Base-by-base conservation (phyloP, 2,329 filamentous ascomycete genomes). In the Colletotrichum spaethianum region DNA sequence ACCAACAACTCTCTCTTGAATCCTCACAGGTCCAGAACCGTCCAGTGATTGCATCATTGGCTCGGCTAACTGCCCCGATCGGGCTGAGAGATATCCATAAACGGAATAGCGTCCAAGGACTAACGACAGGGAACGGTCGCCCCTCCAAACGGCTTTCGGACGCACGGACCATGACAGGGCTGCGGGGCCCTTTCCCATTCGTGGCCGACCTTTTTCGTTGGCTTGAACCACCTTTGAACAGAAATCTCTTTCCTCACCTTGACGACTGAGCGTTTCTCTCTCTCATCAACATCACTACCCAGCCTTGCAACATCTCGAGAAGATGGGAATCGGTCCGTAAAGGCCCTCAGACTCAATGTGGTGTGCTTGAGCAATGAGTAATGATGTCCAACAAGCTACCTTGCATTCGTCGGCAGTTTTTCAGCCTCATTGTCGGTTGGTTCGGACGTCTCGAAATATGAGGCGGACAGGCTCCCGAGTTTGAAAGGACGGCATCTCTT, bases 191-290 rank as follows among this genome's bases (percentile, higher is more conserved):
- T 55, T 23, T 23, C 31, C 18, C 14, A 36, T 68, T 70, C 69
- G 69, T 72, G 33, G 64, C 69, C 69, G 46, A 63, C 69, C 65
- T 55, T 59, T 59, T 59, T 63, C 23, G 23, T 44, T 26, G 16
- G 11, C 56, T 36, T 46, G 12, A 55, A 46, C 31, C 26, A 36
- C 36, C 18, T 14, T 52, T 6, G 48, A 55, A 60, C 3, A n/a
- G 23, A 59, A 55, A 46, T n/a, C 38, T 65, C 48, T 57, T 52
- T 52, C 11, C n/a, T 16, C n/a, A 1, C 14, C 28, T 48, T 38
- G 3, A 18, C 33, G 23, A 6, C n/a, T 23, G 20, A n/a, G 2
- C 12, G 0, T 12, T 8, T 16, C 0, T 2, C 5, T 16, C 20
- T n/a, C 12, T 28, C 28, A 16, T 5, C 52, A 36, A 55, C 18